Evolutionary conservation across 1,284 basidiomycete genomes (phyloP), one percentile per base, ranked within the genome.

Genomic region (Prillingera fragicola): DNA sequence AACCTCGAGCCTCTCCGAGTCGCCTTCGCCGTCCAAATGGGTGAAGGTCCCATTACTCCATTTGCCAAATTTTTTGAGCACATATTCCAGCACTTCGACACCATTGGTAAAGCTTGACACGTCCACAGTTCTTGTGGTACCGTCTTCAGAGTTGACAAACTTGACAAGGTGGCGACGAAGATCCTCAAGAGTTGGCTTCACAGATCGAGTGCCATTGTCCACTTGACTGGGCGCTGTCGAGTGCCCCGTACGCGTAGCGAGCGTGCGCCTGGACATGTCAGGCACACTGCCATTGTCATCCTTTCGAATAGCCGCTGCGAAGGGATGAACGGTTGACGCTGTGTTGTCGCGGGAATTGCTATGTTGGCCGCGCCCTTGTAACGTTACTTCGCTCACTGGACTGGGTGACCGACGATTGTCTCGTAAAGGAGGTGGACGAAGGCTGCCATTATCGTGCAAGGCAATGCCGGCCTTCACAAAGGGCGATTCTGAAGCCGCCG

Each of bases 61-160:
- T 67, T 89, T 91, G 39, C 81, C 81, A 59, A 91, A 86, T 69
- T 96, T 96, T 65, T 80, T 85, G 48, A 96, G 73, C 0, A 87
- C 89, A 54, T 83, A 81, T 56, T 88, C 85, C 38, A 95, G 75
- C 2, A 95, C 80, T 57, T 95, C 88, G 1, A 84, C 77, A 4
- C 87, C 89, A 27, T 82, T 82, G 1, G 76, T 75, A 59, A 85
- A 90, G 35, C 84, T 80, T 2, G 80, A 78, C 10, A 89, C 82
- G 61, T 91, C 83, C 49, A 96, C 80, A 1, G 83, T 85, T 33
- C 78, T 78, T 18, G 83, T 82, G 41, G 83, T 71, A 71, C 80
- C 71, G 38, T 87, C 85, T 17, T 88, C 89, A 2, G 83, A 81
- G 39, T 89, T 76, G 33, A 82, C 75, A 64, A 95, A 92, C 67